Evolutionary conservation across 2,329 filamentous ascomycete genomes (phyloP).

Genomic region (Emmonsia crescens): DNA sequence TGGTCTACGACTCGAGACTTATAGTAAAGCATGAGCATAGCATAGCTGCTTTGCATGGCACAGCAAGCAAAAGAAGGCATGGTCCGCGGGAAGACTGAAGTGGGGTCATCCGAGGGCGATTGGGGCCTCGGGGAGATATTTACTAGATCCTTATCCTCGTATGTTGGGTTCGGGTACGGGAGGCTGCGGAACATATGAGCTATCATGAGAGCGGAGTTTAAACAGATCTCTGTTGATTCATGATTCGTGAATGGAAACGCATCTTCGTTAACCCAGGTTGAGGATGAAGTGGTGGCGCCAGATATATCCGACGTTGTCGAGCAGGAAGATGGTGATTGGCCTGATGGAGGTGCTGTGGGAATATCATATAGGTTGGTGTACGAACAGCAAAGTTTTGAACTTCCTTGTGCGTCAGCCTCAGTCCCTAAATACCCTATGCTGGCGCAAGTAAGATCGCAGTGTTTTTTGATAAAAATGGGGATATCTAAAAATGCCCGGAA

Average conservation of each 20-base stretch:
- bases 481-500: slow-evolving; percentile 38
- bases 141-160: slow-evolving; percentile 11
- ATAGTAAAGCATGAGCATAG: slow-evolving; percentile 37
- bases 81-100: slow-evolving; percentile 26
- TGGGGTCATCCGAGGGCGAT: slow-evolving; percentile 6
- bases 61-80: slow-evolving; percentile 40
- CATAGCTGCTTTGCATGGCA: slow-evolving; percentile 38
- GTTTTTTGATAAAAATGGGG: slow-evolving; percentile 35
- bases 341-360: slow-evolving; percentile 19
- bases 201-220: slow-evolving; percentile 30
- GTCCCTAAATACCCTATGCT: slow-evolving; percentile 9
- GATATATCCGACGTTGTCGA: slow-evolving; percentile 18
- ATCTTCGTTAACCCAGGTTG: slow-evolving; percentile 17
- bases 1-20: slow-evolving; percentile 31
- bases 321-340: slow-evolving; percentile 24
- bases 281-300: slow-evolving; percentile 8
- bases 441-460: slow-evolving; percentile 30
- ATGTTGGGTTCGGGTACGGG: slow-evolving; percentile 26
- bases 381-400: slow-evolving; percentile 23
- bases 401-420: slow-evolving; percentile 14
- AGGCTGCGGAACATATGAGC: slow-evolving; percentile 32
- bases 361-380: slow-evolving; percentile 23
- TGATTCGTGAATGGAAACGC: slow-evolving; percentile 33
- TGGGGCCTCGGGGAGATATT: background rate
- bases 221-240: slow-evolving; percentile 32